Evolutionary conservation across 148 eudicot genomes (phyloP).

Genomic region (Amaranthus hypochondriacus): DNA sequence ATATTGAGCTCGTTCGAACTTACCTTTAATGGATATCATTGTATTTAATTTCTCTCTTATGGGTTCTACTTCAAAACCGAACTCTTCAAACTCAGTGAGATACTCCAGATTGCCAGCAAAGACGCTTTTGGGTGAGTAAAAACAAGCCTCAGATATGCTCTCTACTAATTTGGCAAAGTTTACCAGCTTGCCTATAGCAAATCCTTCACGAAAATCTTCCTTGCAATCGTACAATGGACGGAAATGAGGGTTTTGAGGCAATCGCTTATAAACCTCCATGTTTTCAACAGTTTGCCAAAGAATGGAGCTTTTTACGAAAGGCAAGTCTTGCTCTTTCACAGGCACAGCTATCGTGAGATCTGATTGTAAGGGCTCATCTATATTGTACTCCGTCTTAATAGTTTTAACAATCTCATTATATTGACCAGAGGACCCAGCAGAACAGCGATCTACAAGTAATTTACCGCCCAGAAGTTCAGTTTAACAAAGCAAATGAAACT

Average conservation of each 20-base stretch:
- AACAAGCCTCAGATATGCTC: constrained; percentile 34
- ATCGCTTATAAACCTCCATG: constrained; percentile 50
- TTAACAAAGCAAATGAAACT: neutral
- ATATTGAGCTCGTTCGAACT: constrained; percentile 32
- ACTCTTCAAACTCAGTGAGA: constrained; percentile 54
- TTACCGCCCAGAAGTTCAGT: neutral
- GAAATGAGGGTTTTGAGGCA: constrained; percentile 88
- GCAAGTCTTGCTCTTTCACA: constrained; percentile 27
- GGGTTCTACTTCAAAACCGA: constrained; percentile 58
- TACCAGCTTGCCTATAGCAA: constrained; percentile 85
- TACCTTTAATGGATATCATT: constrained; percentile 40
- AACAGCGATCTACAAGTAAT: constrained; percentile 19
- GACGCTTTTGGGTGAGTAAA: constrained; percentile 40
- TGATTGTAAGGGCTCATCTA: constrained; percentile 7
- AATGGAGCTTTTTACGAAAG: constrained; percentile 45
- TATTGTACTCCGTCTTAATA: neutral
- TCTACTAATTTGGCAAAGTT: constrained; percentile 55
- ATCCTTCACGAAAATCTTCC: constrained; percentile 67
- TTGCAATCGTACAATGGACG: constrained; percentile 39
- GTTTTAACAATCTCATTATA: constrained; percentile 21
- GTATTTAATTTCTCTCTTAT: constrained; percentile 38
- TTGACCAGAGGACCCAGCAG: constrained; percentile 21
- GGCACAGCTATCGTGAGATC: constrained; percentile 30
- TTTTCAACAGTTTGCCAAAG: constrained; percentile 59
- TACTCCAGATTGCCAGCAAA: constrained; percentile 56